Percentiles rank a stretch among this genome's conserved stretches.
These are phyloP conservation scores for Fusarium piperis DNA, from an alignment of 2,329 filamentous ascomycete species.

Conservation along the genomic window DNA sequence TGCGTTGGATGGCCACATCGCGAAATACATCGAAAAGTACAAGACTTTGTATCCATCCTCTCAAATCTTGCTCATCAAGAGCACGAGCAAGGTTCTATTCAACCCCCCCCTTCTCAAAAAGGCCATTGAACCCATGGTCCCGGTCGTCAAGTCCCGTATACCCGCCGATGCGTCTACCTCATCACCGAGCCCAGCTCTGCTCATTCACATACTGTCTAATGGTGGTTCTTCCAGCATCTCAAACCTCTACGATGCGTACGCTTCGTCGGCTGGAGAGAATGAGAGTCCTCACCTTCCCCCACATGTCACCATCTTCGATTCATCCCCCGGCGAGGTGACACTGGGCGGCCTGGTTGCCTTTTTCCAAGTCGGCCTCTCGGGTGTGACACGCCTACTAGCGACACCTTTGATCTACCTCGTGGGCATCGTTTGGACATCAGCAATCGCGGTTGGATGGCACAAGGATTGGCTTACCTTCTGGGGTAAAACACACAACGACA, in stretches of 20 bases:
- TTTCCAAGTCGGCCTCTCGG: slow-evolving; percentile 1
- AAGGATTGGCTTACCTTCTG: slow-evolving; percentile 9
- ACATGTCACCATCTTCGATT: slow-evolving; percentile 17
- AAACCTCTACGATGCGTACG: slow-evolving; percentile 1
- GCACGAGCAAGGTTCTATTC: slow-evolving; percentile 6
- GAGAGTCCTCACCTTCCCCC: neutral
- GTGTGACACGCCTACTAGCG: fast-evolving
- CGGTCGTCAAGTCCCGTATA: neutral
- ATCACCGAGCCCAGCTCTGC: neutral
- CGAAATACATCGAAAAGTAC: slow-evolving; percentile 25
- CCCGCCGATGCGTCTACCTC: neutral
- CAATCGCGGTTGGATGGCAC: neutral
- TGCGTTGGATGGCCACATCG: slow-evolving; percentile 11
- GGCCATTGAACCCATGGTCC: neutral
- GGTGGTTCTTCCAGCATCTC: slow-evolving; percentile 13
- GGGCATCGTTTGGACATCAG: neutral
- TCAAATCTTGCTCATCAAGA: slow-evolving; percentile 7
- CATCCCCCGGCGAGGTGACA: neutral
- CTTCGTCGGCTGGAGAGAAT: neutral
- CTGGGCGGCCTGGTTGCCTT: neutral
- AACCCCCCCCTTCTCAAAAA: neutral
- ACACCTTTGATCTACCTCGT: slow-evolving; percentile 1
- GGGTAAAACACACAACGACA: slow-evolving; percentile 12
- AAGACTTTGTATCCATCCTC: neutral
- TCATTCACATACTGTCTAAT: slow-evolving; percentile 19